Evolutionary conservation across 352 stramenopile genomes (phyloP), one percentile per base, ranked within the genome.

Genomic region (Phytopythium mirpurense): DNA sequence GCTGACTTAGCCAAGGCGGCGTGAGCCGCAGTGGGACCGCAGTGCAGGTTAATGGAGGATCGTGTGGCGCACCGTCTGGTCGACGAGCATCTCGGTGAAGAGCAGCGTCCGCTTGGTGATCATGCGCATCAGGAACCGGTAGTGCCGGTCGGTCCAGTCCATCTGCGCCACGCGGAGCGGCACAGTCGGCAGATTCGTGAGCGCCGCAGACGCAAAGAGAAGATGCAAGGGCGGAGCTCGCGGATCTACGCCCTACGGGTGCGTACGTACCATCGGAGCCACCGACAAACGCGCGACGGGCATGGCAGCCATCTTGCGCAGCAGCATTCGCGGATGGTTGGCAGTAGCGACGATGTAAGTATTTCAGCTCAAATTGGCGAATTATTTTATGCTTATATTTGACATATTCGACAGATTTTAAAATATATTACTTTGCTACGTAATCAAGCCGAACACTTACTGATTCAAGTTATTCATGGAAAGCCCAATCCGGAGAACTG

Each of bases 31-130:
- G n/a, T n/a, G n/a, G n/a, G n/a, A n/a, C n/a, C n/a, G n/a, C n/a
- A n/a, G n/a, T n/a, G n/a, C n/a, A n/a, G n/a, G n/a, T n/a, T n/a
- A n/a, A n/a, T n/a, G n/a, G n/a, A n/a, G n/a, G n/a, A n/a, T n/a
- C n/a, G n/a, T n/a, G n/a, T n/a, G n/a, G n/a, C n/a, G n/a, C n/a
- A 99, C 82, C 14, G 96, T 98, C 60, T 98, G 90, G 42, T 97
- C 93, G 37, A 98, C 94, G 21, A 99, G 86, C 97, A 99, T 99
- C 78, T 99, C 97, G 11, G 94, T 99, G 70, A 97, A 99, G 18
- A 99, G 67, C 34, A 98, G 64, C 21, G 95, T 98, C 42, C 74
- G 67, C 53, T 87, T 83, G 7, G 95, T 98, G 62, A 98, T 85
- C 34, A 98, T 80, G 12, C 96, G 85, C 60, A 98, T 89, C 59